Conservation (phyloP, 768 basidiomycete genomes). For the Rhodotorula sphaerocarpa region DNA sequence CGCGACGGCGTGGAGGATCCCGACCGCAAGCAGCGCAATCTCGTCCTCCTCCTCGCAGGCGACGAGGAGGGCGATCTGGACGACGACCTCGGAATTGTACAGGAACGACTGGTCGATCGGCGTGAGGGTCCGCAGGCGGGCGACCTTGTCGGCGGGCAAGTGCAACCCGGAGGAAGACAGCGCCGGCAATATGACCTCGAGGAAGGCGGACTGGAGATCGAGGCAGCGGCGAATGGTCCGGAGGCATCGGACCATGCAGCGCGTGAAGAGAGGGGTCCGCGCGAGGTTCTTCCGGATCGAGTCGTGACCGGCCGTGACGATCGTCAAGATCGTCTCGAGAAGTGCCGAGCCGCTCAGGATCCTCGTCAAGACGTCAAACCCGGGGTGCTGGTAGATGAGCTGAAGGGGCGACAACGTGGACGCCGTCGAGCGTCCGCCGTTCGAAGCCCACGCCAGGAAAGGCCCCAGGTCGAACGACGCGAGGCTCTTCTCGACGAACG, state of each 20-base stretch:
- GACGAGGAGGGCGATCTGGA: constrained; percentile 74
- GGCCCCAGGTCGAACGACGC: constrained; percentile 72
- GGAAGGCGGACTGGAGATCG: constrained; percentile 78
- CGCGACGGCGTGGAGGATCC: constrained; percentile 63
- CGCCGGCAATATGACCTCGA: constrained; percentile 74
- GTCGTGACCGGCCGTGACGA: constrained; percentile 70
- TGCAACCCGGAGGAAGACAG: constrained; percentile 58
- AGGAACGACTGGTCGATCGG: constrained; percentile 47
- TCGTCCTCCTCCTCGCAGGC: constrained; percentile 60
- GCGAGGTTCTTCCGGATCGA: constrained; percentile 59
- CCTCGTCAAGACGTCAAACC: constrained; percentile 74
- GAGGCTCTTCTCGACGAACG: constrained; percentile 73
- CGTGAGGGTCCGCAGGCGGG: constrained; percentile 37
- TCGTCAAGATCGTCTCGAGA: constrained; percentile 64
- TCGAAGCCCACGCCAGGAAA: constrained; percentile 50
- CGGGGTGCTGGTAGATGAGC: constrained; percentile 57
- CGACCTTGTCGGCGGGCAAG: constrained; percentile 45
- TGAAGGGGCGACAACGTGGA: constrained; percentile 21
- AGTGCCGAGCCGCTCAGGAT: constrained; percentile 64
- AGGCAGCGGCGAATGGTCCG: constrained; percentile 71
- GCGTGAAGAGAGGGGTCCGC: constrained; percentile 58
- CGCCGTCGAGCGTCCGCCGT: constrained; percentile 16
- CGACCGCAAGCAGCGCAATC: constrained; percentile 64
- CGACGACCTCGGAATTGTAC: constrained; percentile 67
- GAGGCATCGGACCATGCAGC: constrained; percentile 69